These are phyloP conservation scores for Panaeolus papilionaceus DNA, from an alignment of 768 basidiomycete species.

Conservation along the genomic window DNA sequence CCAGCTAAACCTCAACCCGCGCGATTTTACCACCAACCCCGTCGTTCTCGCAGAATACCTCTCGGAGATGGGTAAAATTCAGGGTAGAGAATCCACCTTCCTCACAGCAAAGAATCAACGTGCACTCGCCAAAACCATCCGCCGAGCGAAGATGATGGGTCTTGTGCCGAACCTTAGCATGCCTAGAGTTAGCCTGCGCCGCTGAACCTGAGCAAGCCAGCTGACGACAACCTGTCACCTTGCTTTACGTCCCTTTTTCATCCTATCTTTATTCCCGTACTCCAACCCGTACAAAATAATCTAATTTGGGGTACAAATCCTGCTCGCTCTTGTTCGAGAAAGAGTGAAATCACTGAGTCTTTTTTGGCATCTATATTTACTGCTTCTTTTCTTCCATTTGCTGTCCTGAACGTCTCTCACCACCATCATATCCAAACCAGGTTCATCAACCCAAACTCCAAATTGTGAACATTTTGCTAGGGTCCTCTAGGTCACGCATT, in stretches of 20 bases:
- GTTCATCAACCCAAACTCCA: background rate
- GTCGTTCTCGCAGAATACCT: constrained; percentile 62
- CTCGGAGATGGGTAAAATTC: constrained; percentile 83
- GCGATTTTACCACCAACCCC: constrained; percentile 70
- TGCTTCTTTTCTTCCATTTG: background rate
- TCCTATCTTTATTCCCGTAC: constrained; percentile 1
- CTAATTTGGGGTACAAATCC: constrained; percentile 10
- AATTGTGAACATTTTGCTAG: background rate
- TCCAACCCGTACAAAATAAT: constrained; percentile 5
- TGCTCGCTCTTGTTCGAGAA: constrained; percentile 6
- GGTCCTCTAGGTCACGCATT: constrained; percentile 9
- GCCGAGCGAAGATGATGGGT: constrained; percentile 92
- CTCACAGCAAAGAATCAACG: constrained; percentile 85
- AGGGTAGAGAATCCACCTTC: constrained; percentile 66
- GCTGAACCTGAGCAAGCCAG: constrained; percentile 5
- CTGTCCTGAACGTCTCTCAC: background rate
- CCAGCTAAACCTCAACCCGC: constrained; percentile 75
- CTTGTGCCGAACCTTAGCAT: constrained; percentile 66
- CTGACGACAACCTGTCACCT: background rate
- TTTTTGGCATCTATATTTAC: constrained; percentile 6
- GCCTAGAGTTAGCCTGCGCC: constrained; percentile 21
- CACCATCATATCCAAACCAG: constrained; percentile 5
- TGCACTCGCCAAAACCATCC: constrained; percentile 81
- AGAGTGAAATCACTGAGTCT: constrained; percentile 4
- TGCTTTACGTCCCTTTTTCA: constrained; percentile 3